Base-by-base conservation (phyloP, 1,284 basidiomycete genomes). In the Thelephora terrestris region DNA sequence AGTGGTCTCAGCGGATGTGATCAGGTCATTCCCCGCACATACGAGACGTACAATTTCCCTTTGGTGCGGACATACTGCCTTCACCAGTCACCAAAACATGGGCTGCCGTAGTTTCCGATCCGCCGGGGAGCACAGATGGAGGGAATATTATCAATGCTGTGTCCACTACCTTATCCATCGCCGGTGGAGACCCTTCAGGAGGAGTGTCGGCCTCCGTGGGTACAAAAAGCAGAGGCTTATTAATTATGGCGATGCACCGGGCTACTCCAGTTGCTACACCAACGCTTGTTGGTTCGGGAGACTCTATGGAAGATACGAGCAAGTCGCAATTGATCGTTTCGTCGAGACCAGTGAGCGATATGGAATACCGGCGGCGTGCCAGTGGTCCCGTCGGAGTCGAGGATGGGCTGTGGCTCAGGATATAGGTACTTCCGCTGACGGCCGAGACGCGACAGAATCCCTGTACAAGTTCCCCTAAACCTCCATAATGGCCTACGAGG, bases 401-500 rank as follows among this genome's bases (percentile, higher is more conserved):
- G 12, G 54, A 47, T 18, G 57, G 56, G 59, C 62, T 0, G 53
- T 64, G 18, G n/a, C 82, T 88, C 1, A 96, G 76, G 51, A 96
- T 84, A 61, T 95, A 95, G 1, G 85, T 85, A 0, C 78, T 84
- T 7, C 91, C 91, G 53, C 78, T 76, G 5, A 96, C 92, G 2
- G 93, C 92, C 32, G 87, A 78, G 5, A 84, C 78, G 29, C 92
- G 88, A 64, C 92, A 95, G 62, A 94, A 97, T 0, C 91, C 92
- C 64, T 96, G 92, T 0, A 87, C 77, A n/a, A 95, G 80, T 60
- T 96, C 93, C 2, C 93, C 92, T 0, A 84, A 72, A 3, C 93
- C 91, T 25, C 95, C 95, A 61, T 97, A 98, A 58, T 97, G 93
- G 0, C 91, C 91, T 4, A 98, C 76, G 14, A 99, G 77, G 66